Percentiles rank a stretch among this genome's conserved stretches.
These are phyloP conservation scores for Entonaema liquescens DNA, from an alignment of 495 filamentous ascomycete species.

Conservation along the genomic window DNA sequence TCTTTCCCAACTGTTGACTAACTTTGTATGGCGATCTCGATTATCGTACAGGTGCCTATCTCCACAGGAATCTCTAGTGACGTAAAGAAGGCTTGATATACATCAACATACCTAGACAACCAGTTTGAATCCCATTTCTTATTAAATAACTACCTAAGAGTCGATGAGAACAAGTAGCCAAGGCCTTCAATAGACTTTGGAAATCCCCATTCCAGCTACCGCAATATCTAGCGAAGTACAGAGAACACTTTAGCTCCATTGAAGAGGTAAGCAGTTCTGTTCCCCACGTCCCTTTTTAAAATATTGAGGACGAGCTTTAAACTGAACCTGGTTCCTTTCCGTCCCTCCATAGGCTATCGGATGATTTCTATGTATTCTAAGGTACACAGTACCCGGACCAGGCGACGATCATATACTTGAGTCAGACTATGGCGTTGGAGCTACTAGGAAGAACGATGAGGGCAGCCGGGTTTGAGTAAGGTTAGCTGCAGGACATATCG, in stretches of 20 bases:
- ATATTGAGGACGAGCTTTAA: background rate
- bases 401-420: background rate
- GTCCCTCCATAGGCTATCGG: background rate
- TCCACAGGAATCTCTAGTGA: no score
- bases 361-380: background rate
- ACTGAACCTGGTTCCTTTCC: background rate
- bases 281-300: background rate
- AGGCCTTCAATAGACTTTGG: no score
- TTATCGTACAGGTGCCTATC: no score
- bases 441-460: background rate
- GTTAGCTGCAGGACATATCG: background rate
- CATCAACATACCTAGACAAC: no score
- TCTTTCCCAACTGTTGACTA: no score
- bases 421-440: background rate
- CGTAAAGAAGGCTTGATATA: no score
- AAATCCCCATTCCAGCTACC: background rate
- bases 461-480: background rate
- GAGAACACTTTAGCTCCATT: background rate
- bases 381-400: background rate
- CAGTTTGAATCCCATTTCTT: no score
- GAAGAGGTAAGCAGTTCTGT: background rate
- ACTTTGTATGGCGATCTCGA: no score
- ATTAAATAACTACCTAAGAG: no score
- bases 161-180: no score
- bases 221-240: background rate